These are phyloP conservation scores for Micractinium sp. DNA, from an alignment of 139 green algal genomes.

Conservation along the genomic window DNA sequence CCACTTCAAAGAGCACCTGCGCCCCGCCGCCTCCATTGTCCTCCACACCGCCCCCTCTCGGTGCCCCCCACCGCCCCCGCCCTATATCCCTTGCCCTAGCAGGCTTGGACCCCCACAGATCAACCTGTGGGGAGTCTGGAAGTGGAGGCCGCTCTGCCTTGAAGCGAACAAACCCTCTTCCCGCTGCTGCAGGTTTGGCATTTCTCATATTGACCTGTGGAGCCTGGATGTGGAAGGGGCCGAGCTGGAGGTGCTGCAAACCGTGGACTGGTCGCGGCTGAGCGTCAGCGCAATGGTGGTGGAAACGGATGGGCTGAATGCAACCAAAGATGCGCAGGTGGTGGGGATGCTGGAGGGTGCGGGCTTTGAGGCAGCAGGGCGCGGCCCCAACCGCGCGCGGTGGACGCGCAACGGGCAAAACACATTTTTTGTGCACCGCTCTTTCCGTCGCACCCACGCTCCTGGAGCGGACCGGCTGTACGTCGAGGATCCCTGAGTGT, in stretches of 20 bases:
- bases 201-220: slow-evolving; percentile 2
- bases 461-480: neutral
- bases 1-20: too few species aligned
- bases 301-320: neutral
- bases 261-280: neutral
- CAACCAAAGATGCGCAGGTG: neutral
- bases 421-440: neutral
- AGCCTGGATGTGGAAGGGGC: slow-evolving; percentile 14
- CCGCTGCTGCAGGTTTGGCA: neutral
- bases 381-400: neutral
- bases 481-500: too few species aligned
- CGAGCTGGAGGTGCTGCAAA: neutral
- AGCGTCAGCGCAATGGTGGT: neutral
- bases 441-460: neutral
- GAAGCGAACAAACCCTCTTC: too few species aligned
- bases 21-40: too few species aligned
- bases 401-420: neutral
- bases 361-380: neutral
- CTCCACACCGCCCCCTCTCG: too few species aligned
- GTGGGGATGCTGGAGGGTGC: neutral
- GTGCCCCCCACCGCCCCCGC: too few species aligned
- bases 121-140: too few species aligned
- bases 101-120: too few species aligned
- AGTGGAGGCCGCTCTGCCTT: too few species aligned
- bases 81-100: too few species aligned